phyloP scores from a whole-genome alignment of 2,329 filamentous ascomycete genomes.

The Diplodia seriata region DNA sequence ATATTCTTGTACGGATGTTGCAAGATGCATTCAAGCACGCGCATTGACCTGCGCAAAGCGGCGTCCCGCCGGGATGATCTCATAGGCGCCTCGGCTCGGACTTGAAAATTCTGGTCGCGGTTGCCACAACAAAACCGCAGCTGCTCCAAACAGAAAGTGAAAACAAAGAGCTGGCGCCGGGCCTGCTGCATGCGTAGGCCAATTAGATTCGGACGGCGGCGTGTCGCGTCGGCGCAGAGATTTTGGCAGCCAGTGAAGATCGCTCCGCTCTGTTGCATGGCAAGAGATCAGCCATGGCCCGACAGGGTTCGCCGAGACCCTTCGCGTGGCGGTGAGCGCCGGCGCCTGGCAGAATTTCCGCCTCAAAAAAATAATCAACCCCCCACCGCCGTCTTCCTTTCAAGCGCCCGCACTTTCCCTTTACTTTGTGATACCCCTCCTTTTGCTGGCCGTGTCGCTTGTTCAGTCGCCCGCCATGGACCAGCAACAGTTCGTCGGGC shows the following conservation, averaged over 20 bases:
- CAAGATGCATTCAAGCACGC: background rate
- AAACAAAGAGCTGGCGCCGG: background rate
- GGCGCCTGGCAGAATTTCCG: slow-evolving; percentile 27
- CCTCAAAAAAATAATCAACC: slow-evolving; percentile 30
- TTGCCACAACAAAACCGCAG: background rate
- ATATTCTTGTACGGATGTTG: background rate
- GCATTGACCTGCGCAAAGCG: slow-evolving; percentile 19
- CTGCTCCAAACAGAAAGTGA: background rate
- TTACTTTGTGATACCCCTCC: slow-evolving; percentile 31
- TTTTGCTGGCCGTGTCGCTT: slow-evolving; percentile 20
- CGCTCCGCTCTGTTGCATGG: slow-evolving; percentile 6
- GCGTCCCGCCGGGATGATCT: slow-evolving; percentile 28
- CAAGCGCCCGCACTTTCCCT: slow-evolving; percentile 22
- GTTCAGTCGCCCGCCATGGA: slow-evolving; percentile 63
- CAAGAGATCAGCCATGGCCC: slow-evolving; percentile 4
- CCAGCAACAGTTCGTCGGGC: slow-evolving; percentile 81
- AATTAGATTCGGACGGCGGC: background rate
- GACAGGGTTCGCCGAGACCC: slow-evolving; percentile 9
- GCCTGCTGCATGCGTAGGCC: background rate
- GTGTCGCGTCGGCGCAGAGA: background rate
- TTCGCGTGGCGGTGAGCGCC: slow-evolving; percentile 15
- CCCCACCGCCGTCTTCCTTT: slow-evolving; percentile 25
- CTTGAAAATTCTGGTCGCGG: slow-evolving; percentile 23
- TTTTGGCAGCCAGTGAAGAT: slow-evolving; percentile 14
- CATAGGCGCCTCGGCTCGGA: slow-evolving; percentile 19